phyloP scores from a whole-genome alignment of 768 basidiomycete genomes.

The Dacryopinax primogenitus region DNA sequence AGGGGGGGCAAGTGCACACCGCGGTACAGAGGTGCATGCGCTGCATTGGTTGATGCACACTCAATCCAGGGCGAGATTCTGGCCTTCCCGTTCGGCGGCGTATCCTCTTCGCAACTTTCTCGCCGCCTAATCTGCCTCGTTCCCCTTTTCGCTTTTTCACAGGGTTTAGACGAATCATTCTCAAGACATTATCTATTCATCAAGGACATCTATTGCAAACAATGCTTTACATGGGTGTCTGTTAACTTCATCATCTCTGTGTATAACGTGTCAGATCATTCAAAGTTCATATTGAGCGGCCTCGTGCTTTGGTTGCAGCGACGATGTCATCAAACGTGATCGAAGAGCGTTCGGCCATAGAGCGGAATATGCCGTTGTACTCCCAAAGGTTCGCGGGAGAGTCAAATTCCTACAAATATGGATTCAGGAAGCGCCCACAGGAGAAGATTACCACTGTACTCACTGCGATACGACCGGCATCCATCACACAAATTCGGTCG shows the following conservation, averaged over 20 bases:
- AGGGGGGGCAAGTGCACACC: too few species aligned
- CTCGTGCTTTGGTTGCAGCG: constrained; percentile 21
- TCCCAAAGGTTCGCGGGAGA: constrained; percentile 56
- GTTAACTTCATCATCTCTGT: background rate
- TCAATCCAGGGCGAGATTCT: too few species aligned
- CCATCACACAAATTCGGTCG: constrained; percentile 79
- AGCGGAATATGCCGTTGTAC: constrained; percentile 57
- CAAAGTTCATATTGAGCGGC: background rate
- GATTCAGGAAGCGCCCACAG: constrained; percentile 12
- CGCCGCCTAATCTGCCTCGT: too few species aligned
- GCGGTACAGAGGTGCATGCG: too few species aligned
- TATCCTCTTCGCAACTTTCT: too few species aligned
- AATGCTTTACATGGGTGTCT: background rate
- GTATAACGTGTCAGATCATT: background rate
- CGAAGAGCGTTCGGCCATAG: constrained; percentile 76
- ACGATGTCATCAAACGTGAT: constrained; percentile 61
- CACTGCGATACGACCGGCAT: constrained; percentile 62
- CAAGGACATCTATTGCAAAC: background rate
- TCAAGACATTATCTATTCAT: background rate
- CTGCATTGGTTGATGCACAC: too few species aligned
- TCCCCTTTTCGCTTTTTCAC: too few species aligned
- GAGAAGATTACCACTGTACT: constrained; percentile 24
- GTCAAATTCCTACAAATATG: constrained; percentile 51
- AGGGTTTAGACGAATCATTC: too few species aligned
- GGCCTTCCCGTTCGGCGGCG: too few species aligned